Base-by-base conservation (phyloP, 108 stramenopile genomes). In the Fragilaria crotonensis region DNA sequence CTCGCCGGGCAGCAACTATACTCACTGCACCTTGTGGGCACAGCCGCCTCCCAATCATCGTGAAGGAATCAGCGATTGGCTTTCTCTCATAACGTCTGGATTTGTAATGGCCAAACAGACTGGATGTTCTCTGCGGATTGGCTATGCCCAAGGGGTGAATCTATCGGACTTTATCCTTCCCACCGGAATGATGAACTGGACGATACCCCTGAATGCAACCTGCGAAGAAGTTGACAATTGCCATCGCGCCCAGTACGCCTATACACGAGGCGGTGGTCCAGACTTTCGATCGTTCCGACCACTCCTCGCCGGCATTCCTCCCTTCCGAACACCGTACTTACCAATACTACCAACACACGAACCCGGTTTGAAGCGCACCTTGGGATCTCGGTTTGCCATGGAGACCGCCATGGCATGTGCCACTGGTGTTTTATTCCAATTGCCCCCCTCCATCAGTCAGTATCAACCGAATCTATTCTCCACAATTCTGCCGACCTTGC, bases 401-500 rank as follows among this genome's bases (percentile, higher is more conserved):
- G 52, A 19, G 14, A 52, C 30, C 25, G 53, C 53, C 7, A 53
- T 63, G 30, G 63, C 53, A 11, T 63, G 63, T 30, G 52, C 63
- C 2, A 33, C 54, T 19, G 52, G 52, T 5, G 52, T 30, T 29
- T 45, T 63, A 14, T 33, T 63, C 2, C 52, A 45, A n/a, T 33
- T 54, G 17, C 45, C 63, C 3, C 33, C 32, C 4, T 25, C 22
- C 5, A 27, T 21, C 11, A 14, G 45, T 5, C 21, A 54, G 18
- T 66, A 50, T 21, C 30, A 66, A 25, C 64, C 64, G n/a, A 17
- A 57, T 11, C 33, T 66, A 0, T 59, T 59, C 47, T 49, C 57
- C 18, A 22, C 46, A 19, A 45, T 58, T 21, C 46, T 66, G n/a
- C 64, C 64, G 2, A 57, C 56, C 0, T 17, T 66, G 26, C 46